A percentile compares a stretch with the other conserved stretches of the same genome.
Conservation (phyloP, 768 basidiomycete genomes). For the Daedaleopsis nitida region DNA sequence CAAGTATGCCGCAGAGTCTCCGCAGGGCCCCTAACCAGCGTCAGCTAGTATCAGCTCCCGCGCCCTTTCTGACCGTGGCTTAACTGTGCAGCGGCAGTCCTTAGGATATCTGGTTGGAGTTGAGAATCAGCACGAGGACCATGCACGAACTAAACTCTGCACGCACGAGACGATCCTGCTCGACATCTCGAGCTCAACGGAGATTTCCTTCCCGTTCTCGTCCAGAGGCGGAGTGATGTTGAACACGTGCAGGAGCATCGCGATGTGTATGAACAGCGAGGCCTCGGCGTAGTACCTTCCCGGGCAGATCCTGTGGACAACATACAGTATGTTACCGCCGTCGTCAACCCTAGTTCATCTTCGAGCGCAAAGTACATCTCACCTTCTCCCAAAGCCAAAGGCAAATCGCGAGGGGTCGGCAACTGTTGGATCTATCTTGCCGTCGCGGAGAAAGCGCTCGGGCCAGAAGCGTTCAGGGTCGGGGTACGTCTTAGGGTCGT, state of each 20-base stretch:
- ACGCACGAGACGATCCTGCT: conserved; percentile 7
- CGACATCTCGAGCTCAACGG: background rate
- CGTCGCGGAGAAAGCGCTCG: conserved; percentile 15
- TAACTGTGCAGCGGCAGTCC: background rate
- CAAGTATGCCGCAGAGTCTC: background rate
- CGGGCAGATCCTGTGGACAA: conserved; percentile 3
- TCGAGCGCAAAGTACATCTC: too few species aligned
- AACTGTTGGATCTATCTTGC: background rate
- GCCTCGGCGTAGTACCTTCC: conserved; percentile 12
- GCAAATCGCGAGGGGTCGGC: conserved; percentile 2
- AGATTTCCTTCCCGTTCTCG: background rate
- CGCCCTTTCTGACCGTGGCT: background rate
- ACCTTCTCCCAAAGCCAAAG: conserved; percentile 18
- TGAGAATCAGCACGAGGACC: background rate
- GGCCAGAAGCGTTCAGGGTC: conserved; percentile 13
- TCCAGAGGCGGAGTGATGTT: conserved; percentile 3
- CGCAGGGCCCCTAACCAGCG: background rate
- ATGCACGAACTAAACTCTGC: background rate
- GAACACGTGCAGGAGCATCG: conserved; percentile 5
- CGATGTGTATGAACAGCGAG: conserved; percentile 6
- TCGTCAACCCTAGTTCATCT: background rate
- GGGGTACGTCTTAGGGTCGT: conserved; percentile 9
- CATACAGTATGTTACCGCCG: background rate
- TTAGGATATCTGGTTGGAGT: background rate
- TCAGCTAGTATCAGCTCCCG: background rate